phyloP scores from a whole-genome alignment of 1,284 basidiomycete genomes.

The Cutaneotrichosporon dermatis region DNA sequence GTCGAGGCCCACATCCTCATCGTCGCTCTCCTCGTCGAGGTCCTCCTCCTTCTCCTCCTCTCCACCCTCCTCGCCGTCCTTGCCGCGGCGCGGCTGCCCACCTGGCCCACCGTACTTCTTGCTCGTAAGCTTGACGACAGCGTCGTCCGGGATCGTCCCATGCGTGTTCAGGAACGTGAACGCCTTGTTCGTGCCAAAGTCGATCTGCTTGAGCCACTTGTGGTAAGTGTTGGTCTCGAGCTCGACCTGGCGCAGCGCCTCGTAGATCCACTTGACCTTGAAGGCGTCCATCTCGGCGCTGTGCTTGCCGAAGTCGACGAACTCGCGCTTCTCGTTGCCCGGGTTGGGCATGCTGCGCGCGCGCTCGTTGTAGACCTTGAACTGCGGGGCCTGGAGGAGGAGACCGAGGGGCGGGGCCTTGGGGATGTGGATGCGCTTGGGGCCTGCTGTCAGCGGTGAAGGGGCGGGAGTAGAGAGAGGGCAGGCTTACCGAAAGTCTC shows the following conservation, averaged over 20 bases:
- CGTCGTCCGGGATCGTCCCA: conserved; percentile 64
- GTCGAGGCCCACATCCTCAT: conserved; percentile 54
- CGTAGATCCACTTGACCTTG: conserved; percentile 78
- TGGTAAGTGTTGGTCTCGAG: conserved; percentile 64
- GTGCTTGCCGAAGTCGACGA: conserved; percentile 67
- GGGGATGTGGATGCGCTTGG: conserved; percentile 78
- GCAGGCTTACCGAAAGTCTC: conserved; percentile 48
- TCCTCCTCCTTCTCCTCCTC: conserved; percentile 52
- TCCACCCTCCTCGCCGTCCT: conserved; percentile 47
- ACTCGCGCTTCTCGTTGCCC: conserved; percentile 15
- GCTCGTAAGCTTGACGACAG: conserved; percentile 57
- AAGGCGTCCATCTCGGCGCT: conserved; percentile 66
- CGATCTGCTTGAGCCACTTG: conserved; percentile 46
- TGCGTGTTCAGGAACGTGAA: conserved; percentile 50
- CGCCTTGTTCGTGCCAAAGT: conserved; percentile 24
- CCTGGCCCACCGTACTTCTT: conserved; percentile 55
- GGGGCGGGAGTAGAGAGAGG: too few species aligned
- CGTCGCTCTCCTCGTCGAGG: conserved; percentile 54
- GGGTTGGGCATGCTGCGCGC: conserved; percentile 14
- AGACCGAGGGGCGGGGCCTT: conserved; percentile 96
- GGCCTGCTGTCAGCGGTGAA: conserved; percentile 36
- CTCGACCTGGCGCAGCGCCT: conserved; percentile 76
- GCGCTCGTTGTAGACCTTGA: conserved; percentile 58
- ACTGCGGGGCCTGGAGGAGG: conserved; percentile 85
- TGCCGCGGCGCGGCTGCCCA: conserved; percentile 60